phyloP scores from a whole-genome alignment of 495 filamentous ascomycete genomes.

The Thozetella sp. region DNA sequence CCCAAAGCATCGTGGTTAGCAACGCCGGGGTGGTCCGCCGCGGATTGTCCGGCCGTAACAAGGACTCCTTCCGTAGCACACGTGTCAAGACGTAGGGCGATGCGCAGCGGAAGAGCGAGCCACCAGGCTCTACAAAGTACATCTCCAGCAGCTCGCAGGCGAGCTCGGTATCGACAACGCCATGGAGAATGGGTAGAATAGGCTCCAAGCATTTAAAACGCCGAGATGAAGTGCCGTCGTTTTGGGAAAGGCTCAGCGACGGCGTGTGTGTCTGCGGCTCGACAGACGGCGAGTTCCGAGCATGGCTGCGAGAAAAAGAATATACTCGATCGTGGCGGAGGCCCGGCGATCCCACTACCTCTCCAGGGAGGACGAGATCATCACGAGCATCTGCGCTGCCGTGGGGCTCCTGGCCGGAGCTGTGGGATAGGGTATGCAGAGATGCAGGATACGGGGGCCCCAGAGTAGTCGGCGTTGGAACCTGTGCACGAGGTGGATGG shows the following conservation, averaged over 20 bases:
- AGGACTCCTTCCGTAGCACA: conserved; percentile 74
- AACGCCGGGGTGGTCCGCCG: conserved; percentile 70
- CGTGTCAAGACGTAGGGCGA: conserved; percentile 80
- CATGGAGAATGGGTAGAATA: conserved; percentile 64
- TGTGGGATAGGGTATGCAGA: no score
- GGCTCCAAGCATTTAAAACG: conserved; percentile 39
- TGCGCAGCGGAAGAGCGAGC: conserved; percentile 63
- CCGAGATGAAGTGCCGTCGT: not conserved
- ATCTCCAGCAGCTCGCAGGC: conserved; percentile 73
- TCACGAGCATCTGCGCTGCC: no score
- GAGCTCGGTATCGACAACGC: conserved; percentile 65
- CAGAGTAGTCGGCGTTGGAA: no score
- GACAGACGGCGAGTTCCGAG: not conserved
- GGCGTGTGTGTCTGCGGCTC: not conserved
- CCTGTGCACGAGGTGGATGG: no score
- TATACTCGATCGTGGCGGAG: no score
- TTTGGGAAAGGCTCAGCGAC: not conserved
- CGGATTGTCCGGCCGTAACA: conserved; percentile 69
- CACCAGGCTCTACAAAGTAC: conserved; percentile 71
- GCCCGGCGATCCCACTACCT: no score
- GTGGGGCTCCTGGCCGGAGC: not conserved
- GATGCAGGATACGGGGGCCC: no score
- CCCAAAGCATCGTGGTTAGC: conserved; percentile 81
- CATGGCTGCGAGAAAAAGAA: not conserved
- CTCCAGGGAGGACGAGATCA: no score